Evolutionary conservation across 805 yeast genomes (phyloP).

Genomic region (Ogataea nonfermentans): DNA sequence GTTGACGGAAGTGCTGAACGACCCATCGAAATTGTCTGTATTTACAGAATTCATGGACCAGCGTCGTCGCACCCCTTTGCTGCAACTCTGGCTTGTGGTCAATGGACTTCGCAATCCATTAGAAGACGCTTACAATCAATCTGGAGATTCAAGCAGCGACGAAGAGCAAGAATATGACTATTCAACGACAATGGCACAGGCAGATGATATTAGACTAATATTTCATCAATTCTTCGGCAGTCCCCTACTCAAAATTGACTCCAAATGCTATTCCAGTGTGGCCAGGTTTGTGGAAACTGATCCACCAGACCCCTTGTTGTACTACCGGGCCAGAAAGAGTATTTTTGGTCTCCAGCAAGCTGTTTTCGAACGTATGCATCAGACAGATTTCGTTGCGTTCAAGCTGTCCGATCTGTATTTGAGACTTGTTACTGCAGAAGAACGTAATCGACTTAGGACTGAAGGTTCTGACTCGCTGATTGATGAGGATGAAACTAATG

Average conservation of each 20-base stretch:
- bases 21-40: constrained; percentile 46
- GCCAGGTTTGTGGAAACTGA: constrained; percentile 34
- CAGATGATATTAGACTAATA: constrained; percentile 53
- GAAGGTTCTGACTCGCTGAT: neutral
- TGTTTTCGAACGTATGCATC: constrained; percentile 49
- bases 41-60: constrained; percentile 58
- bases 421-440: constrained; percentile 47
- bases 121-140: constrained; percentile 41
- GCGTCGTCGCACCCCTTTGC: constrained; percentile 40
- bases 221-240: constrained; percentile 42
- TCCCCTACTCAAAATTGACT: constrained; percentile 31
- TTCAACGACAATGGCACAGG: constrained; percentile 37
- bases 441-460: constrained; percentile 8
- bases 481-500: constrained; percentile 28
- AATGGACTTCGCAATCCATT: constrained; percentile 72
- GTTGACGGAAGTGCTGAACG: constrained; percentile 45
- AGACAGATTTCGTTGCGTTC: constrained; percentile 56
- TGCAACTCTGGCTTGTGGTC: constrained; percentile 67
- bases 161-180: constrained; percentile 22
- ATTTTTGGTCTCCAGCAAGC: constrained; percentile 59
- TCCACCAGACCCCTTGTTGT: constrained; percentile 32
- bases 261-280: constrained; percentile 35
- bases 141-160: constrained; percentile 30
- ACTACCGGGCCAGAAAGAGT: constrained; percentile 54
- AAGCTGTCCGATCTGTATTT: constrained; percentile 55